phyloP scores from a whole-genome alignment of 2,329 filamentous ascomycete species.

The Thelonectria discophora region DNA sequence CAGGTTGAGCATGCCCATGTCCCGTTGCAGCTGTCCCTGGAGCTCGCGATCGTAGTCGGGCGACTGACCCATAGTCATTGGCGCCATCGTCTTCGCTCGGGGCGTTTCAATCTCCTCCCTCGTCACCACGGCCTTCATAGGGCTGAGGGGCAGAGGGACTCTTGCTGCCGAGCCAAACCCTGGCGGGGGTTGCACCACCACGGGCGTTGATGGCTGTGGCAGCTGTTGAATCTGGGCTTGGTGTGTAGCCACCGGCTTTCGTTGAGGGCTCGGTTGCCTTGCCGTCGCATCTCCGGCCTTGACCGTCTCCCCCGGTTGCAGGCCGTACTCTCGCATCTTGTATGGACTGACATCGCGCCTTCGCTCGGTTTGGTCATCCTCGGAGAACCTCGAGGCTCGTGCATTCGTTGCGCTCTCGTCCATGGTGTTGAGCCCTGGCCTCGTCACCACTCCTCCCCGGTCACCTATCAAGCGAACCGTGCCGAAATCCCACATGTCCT shows the following conservation, averaged over 20 bases:
- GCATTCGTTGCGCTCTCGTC: conserved; percentile 85
- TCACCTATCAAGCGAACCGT: conserved; percentile 85
- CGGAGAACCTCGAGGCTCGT: conserved; percentile 64
- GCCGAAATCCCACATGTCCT: conserved; percentile 98
- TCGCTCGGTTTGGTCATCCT: conserved; percentile 63
- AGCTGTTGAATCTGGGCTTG: background rate
- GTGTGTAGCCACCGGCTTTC: conserved; percentile 58
- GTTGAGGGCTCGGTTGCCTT: conserved; percentile 68
- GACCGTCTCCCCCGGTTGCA: conserved; percentile 62
- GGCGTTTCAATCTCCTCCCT: conserved; percentile 57
- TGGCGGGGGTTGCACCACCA: conserved; percentile 16
- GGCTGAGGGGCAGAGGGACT: conserved; percentile 64
- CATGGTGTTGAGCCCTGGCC: conserved; percentile 73
- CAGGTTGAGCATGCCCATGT: conserved; percentile 67
- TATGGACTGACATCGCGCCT: conserved; percentile 60
- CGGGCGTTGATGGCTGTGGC: conserved; percentile 28
- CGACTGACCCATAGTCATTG: conserved; percentile 58
- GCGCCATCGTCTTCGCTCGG: conserved; percentile 57
- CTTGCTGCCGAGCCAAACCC: conserved; percentile 62
- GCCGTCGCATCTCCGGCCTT: conserved; percentile 55
- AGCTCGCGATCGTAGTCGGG: conserved; percentile 68
- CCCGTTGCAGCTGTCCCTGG: conserved; percentile 70
- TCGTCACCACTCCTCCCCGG: conserved; percentile 63
- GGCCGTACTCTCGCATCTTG: conserved; percentile 58
- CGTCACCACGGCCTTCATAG: conserved; percentile 40